phyloP scores from a whole-genome alignment of 1,139 yeast species.

The Pichia sp. region DNA sequence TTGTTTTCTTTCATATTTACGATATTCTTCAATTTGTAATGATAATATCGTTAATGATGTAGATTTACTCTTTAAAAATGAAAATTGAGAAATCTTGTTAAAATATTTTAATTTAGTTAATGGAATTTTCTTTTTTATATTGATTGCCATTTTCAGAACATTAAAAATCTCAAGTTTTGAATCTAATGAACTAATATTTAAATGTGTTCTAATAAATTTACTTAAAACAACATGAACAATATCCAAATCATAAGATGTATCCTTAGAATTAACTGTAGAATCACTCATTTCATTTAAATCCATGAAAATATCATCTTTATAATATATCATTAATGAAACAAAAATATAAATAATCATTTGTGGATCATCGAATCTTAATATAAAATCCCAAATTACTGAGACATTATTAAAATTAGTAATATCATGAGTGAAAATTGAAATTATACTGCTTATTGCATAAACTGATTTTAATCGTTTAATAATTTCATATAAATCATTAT shows the following conservation, averaged over 20 bases:
- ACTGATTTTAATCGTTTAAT: constrained; percentile 46
- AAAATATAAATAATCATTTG: constrained; percentile 47
- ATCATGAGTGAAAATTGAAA: constrained; percentile 79
- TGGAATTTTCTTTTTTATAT: constrained; percentile 32
- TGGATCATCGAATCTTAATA: constrained; percentile 42
- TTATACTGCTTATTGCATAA: constrained; percentile 65
- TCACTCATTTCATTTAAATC: constrained; percentile 27
- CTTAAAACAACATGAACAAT: constrained; percentile 33
- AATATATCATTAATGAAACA: constrained; percentile 42
- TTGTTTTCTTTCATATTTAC: neutral
- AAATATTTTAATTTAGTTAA: constrained; percentile 15
- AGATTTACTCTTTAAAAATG: constrained; percentile 19
- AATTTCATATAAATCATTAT: constrained; percentile 43
- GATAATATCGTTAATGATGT: constrained; percentile 14
- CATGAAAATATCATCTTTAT: constrained; percentile 37
- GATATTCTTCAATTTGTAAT: constrained; percentile 15
- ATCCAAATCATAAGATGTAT: constrained; percentile 36
- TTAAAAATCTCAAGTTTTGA: constrained; percentile 30
- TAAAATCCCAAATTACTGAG: constrained; percentile 56
- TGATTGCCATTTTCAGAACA: constrained; percentile 35
- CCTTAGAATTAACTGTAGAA: constrained; percentile 22
- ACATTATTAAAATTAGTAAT: constrained; percentile 44
- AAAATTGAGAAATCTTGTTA: constrained; percentile 25
- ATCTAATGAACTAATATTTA: constrained; percentile 28
- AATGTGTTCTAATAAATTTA: constrained; percentile 24